These are phyloP conservation scores for Vinca major DNA, from an alignment of 305 asterid species.

Conservation along the genomic window DNA sequence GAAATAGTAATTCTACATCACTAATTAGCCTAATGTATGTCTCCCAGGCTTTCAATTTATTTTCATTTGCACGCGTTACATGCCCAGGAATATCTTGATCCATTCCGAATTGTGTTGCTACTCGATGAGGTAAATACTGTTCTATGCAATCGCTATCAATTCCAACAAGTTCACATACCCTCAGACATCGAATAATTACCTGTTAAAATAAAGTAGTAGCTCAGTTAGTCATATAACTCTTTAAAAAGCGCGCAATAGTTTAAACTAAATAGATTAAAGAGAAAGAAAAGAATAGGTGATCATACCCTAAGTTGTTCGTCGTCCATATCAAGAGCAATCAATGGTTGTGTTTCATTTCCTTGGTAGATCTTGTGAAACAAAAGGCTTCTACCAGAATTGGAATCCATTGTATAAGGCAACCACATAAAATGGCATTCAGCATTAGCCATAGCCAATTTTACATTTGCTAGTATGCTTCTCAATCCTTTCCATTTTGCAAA, in stretches of 20 bases:
- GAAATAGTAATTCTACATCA: conserved; percentile 25
- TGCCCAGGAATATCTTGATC: conserved; percentile 43
- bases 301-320: conserved; percentile 4
- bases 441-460: conserved; percentile 18
- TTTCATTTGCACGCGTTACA: conserved; percentile 19
- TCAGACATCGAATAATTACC: conserved; percentile 24
- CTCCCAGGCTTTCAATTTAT: conserved; percentile 27
- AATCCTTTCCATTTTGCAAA: conserved; percentile 24
- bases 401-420: conserved; percentile 8
- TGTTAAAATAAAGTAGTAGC: background rate
- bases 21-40: conserved; percentile 25
- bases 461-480: conserved; percentile 13
- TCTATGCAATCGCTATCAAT: background rate
- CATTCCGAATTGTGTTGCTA: conserved; percentile 42
- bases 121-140: conserved; percentile 37
- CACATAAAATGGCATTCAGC: conserved; percentile 14
- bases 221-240: no score
- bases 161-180: conserved; percentile 28
- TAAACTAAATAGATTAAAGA: no score
- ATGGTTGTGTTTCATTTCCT: no score
- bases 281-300: no score
- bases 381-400: no score
- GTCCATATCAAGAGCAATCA: no score
- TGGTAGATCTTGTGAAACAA: no score
- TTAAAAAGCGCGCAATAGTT: no score